Evolutionary conservation across 1,139 yeast genomes (phyloP), one percentile per base, ranked within the genome.

Genomic region (Citeromyces hawaiiensis): DNA sequence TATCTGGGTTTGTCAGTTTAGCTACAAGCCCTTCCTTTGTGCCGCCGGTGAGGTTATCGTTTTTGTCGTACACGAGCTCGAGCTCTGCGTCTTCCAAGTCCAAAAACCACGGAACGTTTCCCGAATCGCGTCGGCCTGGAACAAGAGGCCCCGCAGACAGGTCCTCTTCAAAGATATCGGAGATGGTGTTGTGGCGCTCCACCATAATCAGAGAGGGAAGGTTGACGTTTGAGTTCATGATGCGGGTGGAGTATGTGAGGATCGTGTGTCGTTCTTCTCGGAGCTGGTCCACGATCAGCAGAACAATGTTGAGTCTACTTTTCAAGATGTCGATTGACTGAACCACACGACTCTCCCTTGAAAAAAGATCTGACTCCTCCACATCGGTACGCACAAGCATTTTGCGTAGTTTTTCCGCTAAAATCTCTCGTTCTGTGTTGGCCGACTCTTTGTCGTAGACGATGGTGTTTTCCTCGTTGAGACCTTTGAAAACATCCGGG

Each of bases 21-120:
- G 91, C 83, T 10, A 91, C 70, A 41, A 91, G 61, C 0, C 95
- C 95, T 40, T 72, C 77, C 42, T 76, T 72, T 0, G 94, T 78
- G 4, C 97, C 97, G 37, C 96, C 97, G 53, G 82, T 81, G 39
- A 88, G 70, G 39, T 68, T 68, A 2, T 91, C 93, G 45, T 77
- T 77, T 34, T 75, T 63, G 48, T 87, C 94, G 49, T 76, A 76
- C 19, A 85, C 64, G 43, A 88, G 63, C 45, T 78, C 83, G 45
- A 66, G 74, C 46, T 83, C 94, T 41, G 77, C 78, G 47, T 85
- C 94, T 25, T 86, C 77, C 9, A 50, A 43, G 45, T 76, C 85
- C 50, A 87, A 61, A 53, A 69, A 86, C 96, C 96, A 87, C 1
- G 94, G 93, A 2, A 66, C 56, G 46, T 73, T 74, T 16, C 39